phyloP scores from a whole-genome alignment of 192 early-diverging fungal genomes.

The Umbelopsis vinacea region DNA sequence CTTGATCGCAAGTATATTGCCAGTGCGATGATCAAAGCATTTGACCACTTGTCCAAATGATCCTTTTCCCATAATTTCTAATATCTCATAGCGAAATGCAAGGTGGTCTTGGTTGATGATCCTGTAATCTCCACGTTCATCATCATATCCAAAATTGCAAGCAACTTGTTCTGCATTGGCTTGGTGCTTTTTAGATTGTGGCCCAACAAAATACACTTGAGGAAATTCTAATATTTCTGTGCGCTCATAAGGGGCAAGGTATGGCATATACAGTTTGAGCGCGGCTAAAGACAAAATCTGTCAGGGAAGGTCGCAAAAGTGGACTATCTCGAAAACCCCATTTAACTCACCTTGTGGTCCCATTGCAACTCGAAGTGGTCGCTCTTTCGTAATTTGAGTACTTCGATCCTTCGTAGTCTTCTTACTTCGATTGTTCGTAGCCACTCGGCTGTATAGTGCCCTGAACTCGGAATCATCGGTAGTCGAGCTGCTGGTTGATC shows the following conservation, averaged over 20 bases:
- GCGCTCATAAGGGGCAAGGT: conserved; percentile 86
- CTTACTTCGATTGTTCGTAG: not conserved
- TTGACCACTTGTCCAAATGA: conserved; percentile 96
- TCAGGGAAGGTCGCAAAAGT: conserved; percentile 5
- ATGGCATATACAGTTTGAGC: conserved; percentile 67
- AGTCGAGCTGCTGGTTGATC: not conserved
- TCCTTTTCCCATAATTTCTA: conserved; percentile 90
- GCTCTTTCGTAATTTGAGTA: conserved; percentile 10
- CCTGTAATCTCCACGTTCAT: conserved; percentile 93
- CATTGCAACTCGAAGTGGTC: conserved; percentile 7
- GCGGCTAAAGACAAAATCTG: conserved; percentile 54
- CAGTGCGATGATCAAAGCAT: conserved; percentile 92
- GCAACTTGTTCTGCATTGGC: conserved; percentile 63
- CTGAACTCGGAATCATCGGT: conserved; percentile 9
- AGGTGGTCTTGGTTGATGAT: conserved; percentile 88
- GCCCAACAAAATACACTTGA: conserved; percentile 90
- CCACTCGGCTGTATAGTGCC: not conserved
- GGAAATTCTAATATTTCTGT: conserved; percentile 82
- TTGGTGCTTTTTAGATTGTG: conserved; percentile 63
- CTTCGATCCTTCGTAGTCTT: not conserved
- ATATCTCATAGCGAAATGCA: conserved; percentile 91
- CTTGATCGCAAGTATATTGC: conserved; percentile 86
- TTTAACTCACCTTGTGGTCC: not conserved
- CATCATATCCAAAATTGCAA: conserved; percentile 77
- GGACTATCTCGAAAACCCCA: not conserved